Conservation (phyloP, 352 stramenopile species). For the Thalassiosira ordinaria region DNA sequence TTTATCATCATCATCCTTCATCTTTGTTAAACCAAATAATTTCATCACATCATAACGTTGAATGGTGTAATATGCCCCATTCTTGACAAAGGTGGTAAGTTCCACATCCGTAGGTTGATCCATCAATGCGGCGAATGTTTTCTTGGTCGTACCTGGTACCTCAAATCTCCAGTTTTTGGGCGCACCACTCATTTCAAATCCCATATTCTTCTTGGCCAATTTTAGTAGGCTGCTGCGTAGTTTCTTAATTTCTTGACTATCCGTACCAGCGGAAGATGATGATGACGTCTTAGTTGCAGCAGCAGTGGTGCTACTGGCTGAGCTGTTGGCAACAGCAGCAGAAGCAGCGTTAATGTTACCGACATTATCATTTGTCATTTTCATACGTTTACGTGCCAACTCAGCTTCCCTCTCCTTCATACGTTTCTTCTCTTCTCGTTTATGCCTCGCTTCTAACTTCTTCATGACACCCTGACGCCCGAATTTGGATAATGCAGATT, state of each 20-base stretch:
- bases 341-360: too few species aligned
- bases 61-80: constrained; percentile 25
- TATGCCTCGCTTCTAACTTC: constrained; percentile 15
- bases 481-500: constrained; percentile 2
- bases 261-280: background rate
- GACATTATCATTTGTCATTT: constrained; percentile 1
- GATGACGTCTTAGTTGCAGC: background rate
- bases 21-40: constrained; percentile 17
- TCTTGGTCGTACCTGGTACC: constrained; percentile 5
- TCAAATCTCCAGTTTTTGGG: constrained; percentile 19
- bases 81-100: constrained; percentile 27
- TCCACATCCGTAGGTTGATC: constrained; percentile 19
- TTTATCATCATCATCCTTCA: too few species aligned
- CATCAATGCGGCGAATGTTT: constrained; percentile 22
- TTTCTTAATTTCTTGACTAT: constrained; percentile 23
- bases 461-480: constrained; percentile 1
- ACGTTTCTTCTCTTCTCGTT: constrained; percentile 22
- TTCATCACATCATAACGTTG: background rate
- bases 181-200: constrained; percentile 16
- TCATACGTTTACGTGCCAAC: constrained; percentile 16
- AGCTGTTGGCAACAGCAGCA: background rate
- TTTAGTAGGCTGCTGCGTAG: constrained; percentile 1
- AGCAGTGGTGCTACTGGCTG: background rate
- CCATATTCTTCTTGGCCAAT: constrained; percentile 26
- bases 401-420: constrained; percentile 22